Evolutionary conservation across 345 rosid genomes (phyloP), one percentile per base, ranked within the genome.

Genomic region (Arabidopsis suecica): DNA sequence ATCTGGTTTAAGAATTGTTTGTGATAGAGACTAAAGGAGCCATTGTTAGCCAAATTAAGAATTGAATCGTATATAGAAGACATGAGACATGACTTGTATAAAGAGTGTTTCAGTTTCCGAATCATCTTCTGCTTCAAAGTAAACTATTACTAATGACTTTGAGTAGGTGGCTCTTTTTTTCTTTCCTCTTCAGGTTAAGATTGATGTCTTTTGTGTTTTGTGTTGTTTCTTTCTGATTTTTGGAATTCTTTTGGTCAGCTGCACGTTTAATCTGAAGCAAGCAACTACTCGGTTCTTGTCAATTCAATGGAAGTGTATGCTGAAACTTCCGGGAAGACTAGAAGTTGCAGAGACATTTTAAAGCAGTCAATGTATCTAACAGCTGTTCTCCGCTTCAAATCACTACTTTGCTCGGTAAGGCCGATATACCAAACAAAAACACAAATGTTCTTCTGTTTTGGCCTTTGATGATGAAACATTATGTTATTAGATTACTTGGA

Each of bases 161-260:
- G 73, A 74, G 93, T 88, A 62, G 72, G 90, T 82, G 64, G 3
- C 65, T 45, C 56, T 58, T n/a, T 44, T n/a, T 44, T 14, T 5
- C 10, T 28, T 2, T 6, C 11, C 10, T 38, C 61, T 9, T 68
- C 28, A 44, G 8, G 13, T 47, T 36, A 16, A 16, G 48, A 34
- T 71, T 62, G 53, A 37, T 14, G 7, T 3, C 45, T 45, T n/a
- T 72, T 28, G 16, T 58, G 36, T 40, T 58, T 42, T 41, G 2
- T 56, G 16, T 0, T 1, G 1, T 40, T 42, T 50, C 9, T 61
- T 61, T 67, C 36, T 71, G 72, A 73, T 20, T 49, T 20, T 58
- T 57, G 10, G 7, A 20, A 20, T 33, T 65, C 10, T 48, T 48
- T 49, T 70, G 67, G 22, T 71, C 79, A 80, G 83, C 83, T 72